Conservation (phyloP, 208 protist species). For the Trichomonas vaginalis region DNA sequence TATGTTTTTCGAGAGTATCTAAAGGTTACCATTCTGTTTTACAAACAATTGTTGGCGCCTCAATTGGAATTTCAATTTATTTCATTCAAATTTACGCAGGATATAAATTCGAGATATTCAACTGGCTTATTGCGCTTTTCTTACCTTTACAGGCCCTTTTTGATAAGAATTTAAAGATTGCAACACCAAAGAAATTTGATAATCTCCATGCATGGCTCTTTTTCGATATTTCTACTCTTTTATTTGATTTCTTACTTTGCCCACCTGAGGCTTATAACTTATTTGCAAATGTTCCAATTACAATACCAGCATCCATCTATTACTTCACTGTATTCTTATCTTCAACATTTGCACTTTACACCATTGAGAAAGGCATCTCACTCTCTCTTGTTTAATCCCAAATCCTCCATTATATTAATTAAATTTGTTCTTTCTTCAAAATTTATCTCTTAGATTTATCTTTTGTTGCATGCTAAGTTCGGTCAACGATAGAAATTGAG, state of each 20-base stretch:
- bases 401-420: too few species aligned
- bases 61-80: neutral
- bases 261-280: neutral
- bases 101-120: neutral
- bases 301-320: neutral
- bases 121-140: neutral
- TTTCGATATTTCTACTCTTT: neutral
- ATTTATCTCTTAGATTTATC: too few species aligned
- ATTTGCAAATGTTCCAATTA: neutral
- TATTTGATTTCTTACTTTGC: neutral
- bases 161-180: neutral
- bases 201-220: neutral
- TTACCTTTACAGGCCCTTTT: neutral
- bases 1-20: neutral
- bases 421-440: too few species aligned
- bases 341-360: neutral
- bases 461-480: too few species aligned
- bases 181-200: neutral
- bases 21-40: neutral
- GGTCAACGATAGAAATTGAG: too few species aligned
- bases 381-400: neutral
- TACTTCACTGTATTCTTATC: neutral
- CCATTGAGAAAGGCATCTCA: neutral
- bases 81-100: neutral
- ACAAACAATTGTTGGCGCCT: neutral